A percentile compares a stretch with the other conserved stretches of the same genome.
Evolutionary conservation across 2,329 filamentous ascomycete species (phyloP).

Genomic region (Colletotrichum aenigma): DNA sequence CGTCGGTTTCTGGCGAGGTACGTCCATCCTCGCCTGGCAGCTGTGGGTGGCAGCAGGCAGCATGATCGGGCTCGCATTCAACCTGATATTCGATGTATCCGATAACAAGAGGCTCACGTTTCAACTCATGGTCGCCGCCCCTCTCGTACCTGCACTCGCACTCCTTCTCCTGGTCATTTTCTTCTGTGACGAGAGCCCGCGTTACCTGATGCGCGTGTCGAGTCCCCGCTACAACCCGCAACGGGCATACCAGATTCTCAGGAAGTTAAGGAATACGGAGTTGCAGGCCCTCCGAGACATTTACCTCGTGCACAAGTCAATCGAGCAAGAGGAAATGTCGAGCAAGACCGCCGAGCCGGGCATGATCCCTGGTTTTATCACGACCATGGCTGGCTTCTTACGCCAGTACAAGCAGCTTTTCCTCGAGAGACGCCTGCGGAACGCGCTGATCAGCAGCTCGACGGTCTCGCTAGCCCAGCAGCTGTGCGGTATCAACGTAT

Average conservation of each 20-base stretch:
- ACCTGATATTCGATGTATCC: slow-evolving; percentile 37
- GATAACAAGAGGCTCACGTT: slow-evolving; percentile 16
- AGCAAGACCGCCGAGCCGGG: neutral
- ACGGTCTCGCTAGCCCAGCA: slow-evolving; percentile 36
- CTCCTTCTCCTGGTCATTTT: slow-evolving; percentile 34
- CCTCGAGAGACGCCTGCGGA: slow-evolving; percentile 30
- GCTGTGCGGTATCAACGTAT: slow-evolving; percentile 40
- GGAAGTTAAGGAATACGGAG: slow-evolving; percentile 41
- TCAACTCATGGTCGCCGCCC: slow-evolving; percentile 38
- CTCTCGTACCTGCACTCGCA: slow-evolving; percentile 36
- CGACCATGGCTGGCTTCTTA: slow-evolving; percentile 29
- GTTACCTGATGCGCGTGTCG: slow-evolving; percentile 40
- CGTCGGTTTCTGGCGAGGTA: slow-evolving; percentile 51
- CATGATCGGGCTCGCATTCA: slow-evolving; percentile 38
- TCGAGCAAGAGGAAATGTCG: slow-evolving; percentile 28
- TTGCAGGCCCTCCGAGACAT: slow-evolving; percentile 45
- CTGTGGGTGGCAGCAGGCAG: slow-evolving; percentile 45
- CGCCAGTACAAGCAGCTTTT: slow-evolving; percentile 32
- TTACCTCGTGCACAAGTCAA: slow-evolving; percentile 39
- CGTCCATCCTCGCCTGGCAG: slow-evolving; percentile 52
- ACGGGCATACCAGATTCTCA: slow-evolving; percentile 36
- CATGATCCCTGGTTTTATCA: neutral
- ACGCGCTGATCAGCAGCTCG: slow-evolving; percentile 33
- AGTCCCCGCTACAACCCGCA: slow-evolving; percentile 37
- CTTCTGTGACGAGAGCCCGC: slow-evolving; percentile 44